Conservation (phyloP, 2,329 filamentous ascomycete genomes). For the Aspergillus calidoustus region DNA sequence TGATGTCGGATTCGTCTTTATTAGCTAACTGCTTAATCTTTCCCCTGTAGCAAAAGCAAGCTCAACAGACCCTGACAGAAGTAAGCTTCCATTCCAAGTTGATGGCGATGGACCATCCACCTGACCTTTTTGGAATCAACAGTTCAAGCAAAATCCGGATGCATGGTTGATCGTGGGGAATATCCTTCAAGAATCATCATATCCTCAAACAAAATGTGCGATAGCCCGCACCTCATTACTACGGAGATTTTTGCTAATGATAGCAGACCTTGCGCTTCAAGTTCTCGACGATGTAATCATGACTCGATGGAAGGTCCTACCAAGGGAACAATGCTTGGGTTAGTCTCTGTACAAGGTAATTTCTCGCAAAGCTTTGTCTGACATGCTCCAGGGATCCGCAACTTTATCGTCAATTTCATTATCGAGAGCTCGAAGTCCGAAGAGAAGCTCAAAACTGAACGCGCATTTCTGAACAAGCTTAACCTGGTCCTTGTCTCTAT, state of each 20-base stretch:
- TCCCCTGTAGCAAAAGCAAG: conserved; percentile 82
- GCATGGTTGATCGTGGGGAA: conserved; percentile 97
- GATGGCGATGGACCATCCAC: background rate
- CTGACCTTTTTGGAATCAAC: conserved; percentile 26
- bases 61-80: conserved; percentile 90
- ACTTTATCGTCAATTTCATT: conserved; percentile 99
- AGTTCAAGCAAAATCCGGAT: conserved; percentile 99
- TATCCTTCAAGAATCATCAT: conserved; percentile 89
- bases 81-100: conserved; percentile 54
- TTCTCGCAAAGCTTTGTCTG: conserved; percentile 6
- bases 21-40: background rate
- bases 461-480: conserved; percentile 94
- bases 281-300: conserved; percentile 98
- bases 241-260: conserved; percentile 37
- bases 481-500: conserved; percentile 97
- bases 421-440: conserved; percentile 90
- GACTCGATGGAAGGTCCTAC: conserved; percentile 98
- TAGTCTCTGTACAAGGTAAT: conserved; percentile 33
- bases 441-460: conserved; percentile 81
- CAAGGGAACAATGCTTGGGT: conserved; percentile 94
- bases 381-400: conserved; percentile 77
- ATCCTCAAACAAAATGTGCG: conserved; percentile 95
- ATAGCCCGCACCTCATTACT: conserved; percentile 26
- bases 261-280: conserved; percentile 84
- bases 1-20: background rate